A percentile compares a stretch with the other conserved stretches of the same genome.
Conservation (phyloP, 768 basidiomycete species). For the Favolaschia claudopus region DNA sequence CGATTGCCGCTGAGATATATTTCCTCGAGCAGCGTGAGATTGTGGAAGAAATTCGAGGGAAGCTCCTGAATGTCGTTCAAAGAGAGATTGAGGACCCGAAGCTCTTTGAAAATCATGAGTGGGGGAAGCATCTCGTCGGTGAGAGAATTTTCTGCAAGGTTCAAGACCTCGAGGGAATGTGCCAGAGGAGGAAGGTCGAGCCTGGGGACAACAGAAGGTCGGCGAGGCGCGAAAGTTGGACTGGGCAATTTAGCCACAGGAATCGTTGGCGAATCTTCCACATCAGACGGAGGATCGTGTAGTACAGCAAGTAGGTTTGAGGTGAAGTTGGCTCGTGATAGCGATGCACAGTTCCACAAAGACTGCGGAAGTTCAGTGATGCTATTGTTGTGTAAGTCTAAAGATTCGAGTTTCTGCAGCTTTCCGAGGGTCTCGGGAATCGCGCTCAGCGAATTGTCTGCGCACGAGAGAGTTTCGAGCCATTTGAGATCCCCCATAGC, state of each 20-base stretch:
- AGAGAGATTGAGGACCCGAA: slow-evolving; percentile 87
- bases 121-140: slow-evolving; percentile 81
- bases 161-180: slow-evolving; percentile 76
- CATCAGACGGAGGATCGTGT: slow-evolving; percentile 63
- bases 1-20: slow-evolving; percentile 97
- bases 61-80: slow-evolving; percentile 96
- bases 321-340: slow-evolving; percentile 81
- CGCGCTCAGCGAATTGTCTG: slow-evolving; percentile 86
- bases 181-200: slow-evolving; percentile 62
- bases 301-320: slow-evolving; percentile 84
- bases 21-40: slow-evolving; percentile 78
- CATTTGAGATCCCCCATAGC: slow-evolving; percentile 75
- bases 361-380: slow-evolving; percentile 77
- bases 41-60: slow-evolving; percentile 77
- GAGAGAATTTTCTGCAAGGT: slow-evolving; percentile 89
- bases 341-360: slow-evolving; percentile 84
- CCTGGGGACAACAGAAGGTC: slow-evolving; percentile 38
- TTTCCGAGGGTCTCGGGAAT: slow-evolving; percentile 81
- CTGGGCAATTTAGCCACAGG: slow-evolving; percentile 16
- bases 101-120: slow-evolving; percentile 76
- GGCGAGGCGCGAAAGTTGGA: slow-evolving; percentile 32
- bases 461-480: slow-evolving; percentile 80
- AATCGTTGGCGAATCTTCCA: slow-evolving; percentile 23
- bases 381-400: slow-evolving; percentile 94
- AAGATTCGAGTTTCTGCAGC: slow-evolving; percentile 72